A percentile compares a stretch with the other conserved stretches of the same genome.
Evolutionary conservation across 2,329 filamentous ascomycete species (phyloP).

Genomic region (Metarhizium anisopliae): DNA sequence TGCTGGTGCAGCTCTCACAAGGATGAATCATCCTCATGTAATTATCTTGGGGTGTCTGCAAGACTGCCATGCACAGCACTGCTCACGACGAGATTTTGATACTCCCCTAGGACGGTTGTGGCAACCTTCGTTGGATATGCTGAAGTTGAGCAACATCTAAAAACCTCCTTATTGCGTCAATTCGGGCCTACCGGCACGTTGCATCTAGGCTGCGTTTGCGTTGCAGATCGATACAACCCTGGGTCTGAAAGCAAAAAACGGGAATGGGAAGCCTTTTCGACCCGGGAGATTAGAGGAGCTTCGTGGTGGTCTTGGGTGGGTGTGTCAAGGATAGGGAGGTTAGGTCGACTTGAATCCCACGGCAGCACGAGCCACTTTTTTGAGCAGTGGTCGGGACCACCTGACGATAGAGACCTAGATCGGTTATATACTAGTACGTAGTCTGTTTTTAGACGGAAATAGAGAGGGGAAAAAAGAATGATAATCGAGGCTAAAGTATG

Average conservation of each 20-base stretch:
- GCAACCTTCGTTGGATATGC: not conserved
- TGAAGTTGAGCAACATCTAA: not conserved
- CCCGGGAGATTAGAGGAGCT: not conserved
- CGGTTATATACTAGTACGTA: too few species aligned
- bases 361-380: not conserved
- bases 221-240: not conserved
- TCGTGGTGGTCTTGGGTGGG: not conserved
- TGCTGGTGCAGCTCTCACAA: not conserved
- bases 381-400: not conserved
- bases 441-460: too few species aligned
- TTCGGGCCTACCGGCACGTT: not conserved
- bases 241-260: not conserved
- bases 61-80: not conserved
- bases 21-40: not conserved
- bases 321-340: not conserved
- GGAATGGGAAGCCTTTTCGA: not conserved
- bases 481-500: too few species aligned
- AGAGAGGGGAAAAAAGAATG: too few species aligned
- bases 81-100: not conserved
- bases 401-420: too few species aligned
- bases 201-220: slow-evolving; percentile 1
- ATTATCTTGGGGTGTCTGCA: not conserved
- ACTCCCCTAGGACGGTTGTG: not conserved
- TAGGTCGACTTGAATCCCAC: not conserved
- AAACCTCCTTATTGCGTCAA: not conserved